Evolutionary conservation across 1,139 yeast genomes (phyloP), one percentile per base, ranked within the genome.

Genomic region (Wickerhamiella infanticola): DNA sequence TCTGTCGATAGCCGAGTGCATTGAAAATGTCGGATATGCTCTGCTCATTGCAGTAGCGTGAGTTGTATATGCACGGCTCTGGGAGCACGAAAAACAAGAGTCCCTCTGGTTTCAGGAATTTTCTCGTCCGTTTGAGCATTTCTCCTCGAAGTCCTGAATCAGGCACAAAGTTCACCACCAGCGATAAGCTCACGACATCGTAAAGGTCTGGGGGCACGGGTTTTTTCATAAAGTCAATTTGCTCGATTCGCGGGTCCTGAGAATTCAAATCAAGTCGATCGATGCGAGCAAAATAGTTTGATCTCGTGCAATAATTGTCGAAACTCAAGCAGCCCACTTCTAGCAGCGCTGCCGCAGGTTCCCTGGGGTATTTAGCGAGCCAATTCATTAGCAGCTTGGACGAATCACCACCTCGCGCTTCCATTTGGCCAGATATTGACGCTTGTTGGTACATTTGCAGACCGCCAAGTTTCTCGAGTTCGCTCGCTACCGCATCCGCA

Each of bases 101-200:
- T 2, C 57, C 57, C 4, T 37, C 47, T 1, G 37, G 9, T 4
- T 24, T 18, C 6, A 54, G 48, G 58, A 85, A 88, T 37, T 67
- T 51, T 2, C 76, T 68, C 3, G 85, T 73, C 49, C 82, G 62
- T 33, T 58, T 54, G 51, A 86, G 66, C 96, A 88, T 86, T 9
- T 73, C 74, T 1, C 96, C 96, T 44, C 98, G 64, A 29, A 67
- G 73, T 13, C 57, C 58, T 0, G 88, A 77, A 1, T 77, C 75
- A 0, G 95, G 85, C 0, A 88, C 96, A 62, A 84, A 88, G 59
- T 88, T 88, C 23, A 88, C 68, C 38, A 88, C 98, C 50, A 88
- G 63, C 0, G 95, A 85, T 51, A 95, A 80, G 3, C 94, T 82
- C 1, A 88, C 68, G 36, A 83, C 58, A 54, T 81, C 73, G 59